Conservation (phyloP, 805 yeast genomes). For the Lipomyces oligophaga region DNA sequence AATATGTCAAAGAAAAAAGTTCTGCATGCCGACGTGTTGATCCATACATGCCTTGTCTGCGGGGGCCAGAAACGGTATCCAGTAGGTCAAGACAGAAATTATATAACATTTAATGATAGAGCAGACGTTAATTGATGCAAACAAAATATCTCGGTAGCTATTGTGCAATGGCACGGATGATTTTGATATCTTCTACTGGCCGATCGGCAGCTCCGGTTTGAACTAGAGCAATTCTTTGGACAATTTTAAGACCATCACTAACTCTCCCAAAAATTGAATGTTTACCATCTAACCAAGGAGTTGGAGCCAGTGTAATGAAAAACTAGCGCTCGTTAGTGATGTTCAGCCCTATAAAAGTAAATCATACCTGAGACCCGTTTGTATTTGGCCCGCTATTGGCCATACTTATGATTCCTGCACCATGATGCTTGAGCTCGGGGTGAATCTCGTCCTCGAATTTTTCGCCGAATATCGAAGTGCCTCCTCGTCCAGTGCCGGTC, state of each 20-base stretch:
- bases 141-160: neutral
- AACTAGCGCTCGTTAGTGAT: conserved; percentile 60
- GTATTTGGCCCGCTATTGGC: conserved; percentile 93
- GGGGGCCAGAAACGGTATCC: conserved; percentile 27
- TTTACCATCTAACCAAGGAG: conserved; percentile 71
- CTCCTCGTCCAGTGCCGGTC: conserved; percentile 38
- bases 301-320: conserved; percentile 73
- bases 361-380: conserved; percentile 57
- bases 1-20: conserved; percentile 41
- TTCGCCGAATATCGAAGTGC: conserved; percentile 31
- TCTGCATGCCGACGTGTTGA: conserved; percentile 45
- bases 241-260: conserved; percentile 38
- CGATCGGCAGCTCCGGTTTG: conserved; percentile 43
- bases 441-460: conserved; percentile 35
- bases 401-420: conserved; percentile 82
- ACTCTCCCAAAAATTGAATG: conserved; percentile 78
- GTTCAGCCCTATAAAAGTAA: neutral
- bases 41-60: conserved; percentile 20
- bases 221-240: conserved; percentile 57
- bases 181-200: conserved; percentile 46
- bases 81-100: conserved; percentile 20
- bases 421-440: conserved; percentile 57
- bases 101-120: conserved; percentile 14
- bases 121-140: conserved; percentile 5
- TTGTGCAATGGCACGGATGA: conserved; percentile 33